Evolutionary conservation across 495 filamentous ascomycete species (phyloP), one percentile per base, ranked within the genome.

Genomic region (Neurospora intermedia): DNA sequence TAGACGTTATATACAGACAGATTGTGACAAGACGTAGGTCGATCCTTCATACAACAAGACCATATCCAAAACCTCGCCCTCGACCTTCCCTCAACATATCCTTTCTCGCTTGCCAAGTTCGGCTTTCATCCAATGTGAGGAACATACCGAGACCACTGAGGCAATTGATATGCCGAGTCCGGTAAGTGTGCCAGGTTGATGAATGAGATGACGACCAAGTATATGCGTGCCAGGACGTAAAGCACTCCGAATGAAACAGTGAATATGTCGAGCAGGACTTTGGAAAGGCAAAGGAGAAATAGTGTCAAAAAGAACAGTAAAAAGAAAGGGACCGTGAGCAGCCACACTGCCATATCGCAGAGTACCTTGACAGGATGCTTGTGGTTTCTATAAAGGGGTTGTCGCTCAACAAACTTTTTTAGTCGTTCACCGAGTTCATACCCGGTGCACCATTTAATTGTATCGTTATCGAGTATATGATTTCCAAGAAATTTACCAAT

Each of bases 271-370:
- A 48, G 11, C 9, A 23, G 1, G 9, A 23, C 4, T 48, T 48
- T 48, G n/a, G 20, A 1, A 48, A 48, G 45, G 9, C 2, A 48
- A 18, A 46, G 1, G 0, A 46, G 8, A 9, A 10, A n/a, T 46
- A 8, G 0, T 4, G 0, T n/a, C 6, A 6, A 46, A 46, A 7
- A 0, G 2, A 3, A 3, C 16, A 46, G n/a, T 20, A 4, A 20
- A 3, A 9, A 0, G 2, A 0, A 0, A 9, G 43, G 18, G 16
- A 8, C 1, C 3, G 3, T 0, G 43, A 7, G 7, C 43, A 9
- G 18, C 16, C 2, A 0, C 6, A 8, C 18, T n/a, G 11, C 16
- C 13, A 42, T 4, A 15, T 15, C 3, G 6, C 43, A 7, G 43
- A 46, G 18, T 18, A 18, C 1, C 4, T 3, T 45, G 43, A 18